Evolutionary conservation across 1,139 yeast genomes (phyloP).

Genomic region (Debaryomyces udenii): DNA sequence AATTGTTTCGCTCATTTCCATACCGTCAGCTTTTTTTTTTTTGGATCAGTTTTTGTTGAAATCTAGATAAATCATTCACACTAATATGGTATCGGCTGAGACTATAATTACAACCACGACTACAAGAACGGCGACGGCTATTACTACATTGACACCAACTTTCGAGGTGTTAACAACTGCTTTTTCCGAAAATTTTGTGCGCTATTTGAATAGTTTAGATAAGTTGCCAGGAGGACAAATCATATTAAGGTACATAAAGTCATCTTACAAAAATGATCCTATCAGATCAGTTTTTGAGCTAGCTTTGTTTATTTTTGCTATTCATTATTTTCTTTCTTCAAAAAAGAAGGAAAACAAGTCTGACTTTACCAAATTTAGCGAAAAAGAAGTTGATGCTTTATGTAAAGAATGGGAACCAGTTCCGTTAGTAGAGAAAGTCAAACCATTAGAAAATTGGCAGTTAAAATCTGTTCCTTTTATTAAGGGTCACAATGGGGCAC

Average conservation of each 20-base stretch:
- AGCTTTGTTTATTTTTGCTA: slow-evolving; percentile 77
- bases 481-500: slow-evolving; percentile 58
- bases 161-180: slow-evolving; percentile 41
- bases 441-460: slow-evolving; percentile 61
- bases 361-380: slow-evolving; percentile 65
- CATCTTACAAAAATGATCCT: slow-evolving; percentile 96
- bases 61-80: no score
- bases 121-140: slow-evolving; percentile 30
- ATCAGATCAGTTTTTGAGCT: slow-evolving; percentile 83
- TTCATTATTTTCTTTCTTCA: slow-evolving; percentile 79
- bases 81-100: slow-evolving; percentile 16
- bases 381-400: slow-evolving; percentile 77
- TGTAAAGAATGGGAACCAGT: slow-evolving; percentile 92
- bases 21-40: no score
- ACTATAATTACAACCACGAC: slow-evolving; percentile 20
- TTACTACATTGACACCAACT: slow-evolving; percentile 40
- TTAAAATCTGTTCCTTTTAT: slow-evolving; percentile 65
- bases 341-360: slow-evolving; percentile 79
- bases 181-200: slow-evolving; percentile 38
- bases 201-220: slow-evolving; percentile 39
- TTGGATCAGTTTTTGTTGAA: no score
- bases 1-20: no score
- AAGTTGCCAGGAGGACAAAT: slow-evolving; percentile 81
- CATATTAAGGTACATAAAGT: slow-evolving; percentile 72
- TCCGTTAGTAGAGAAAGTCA: slow-evolving; percentile 64